Evolutionary conservation across 148 eudicot species (phyloP), one percentile per base, ranked within the genome.

Genomic region (Chenopodium quinoa): DNA sequence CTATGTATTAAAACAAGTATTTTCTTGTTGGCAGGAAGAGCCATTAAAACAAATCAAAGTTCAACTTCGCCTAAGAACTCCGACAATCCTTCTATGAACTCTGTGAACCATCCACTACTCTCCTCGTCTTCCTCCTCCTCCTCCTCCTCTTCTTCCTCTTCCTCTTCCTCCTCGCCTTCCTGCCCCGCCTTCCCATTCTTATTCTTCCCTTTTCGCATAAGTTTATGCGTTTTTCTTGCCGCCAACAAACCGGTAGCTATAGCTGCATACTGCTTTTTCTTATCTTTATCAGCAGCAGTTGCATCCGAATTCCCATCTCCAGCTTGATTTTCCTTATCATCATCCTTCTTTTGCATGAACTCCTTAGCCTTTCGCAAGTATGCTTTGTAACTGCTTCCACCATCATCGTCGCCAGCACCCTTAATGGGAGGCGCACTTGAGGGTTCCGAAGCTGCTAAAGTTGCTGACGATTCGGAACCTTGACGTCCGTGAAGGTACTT

Each of bases 281-380:
- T 63, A 46, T 77, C 56, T 12, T 56, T 22, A 17, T 56, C 56
- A 37, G 4, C 32, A 58, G 6, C 20, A 50, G 2, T 50, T 13
- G 12, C 54, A 2, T 12, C 14, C 14, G 16, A 13, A 50, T 50
- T 13, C 54, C 54, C 54, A 50, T 50, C 54, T 50, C 54, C 54
- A 50, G 9, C 54, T 50, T 50, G 54, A 50, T 50, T 8, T 14
- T 14, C 40, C 14, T 79, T 8, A n/a, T 79, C 0, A n/a, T 60
- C 77, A 19, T 62, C 37, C 14, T 80, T 72, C 20, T 73, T 80
- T 9, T 71, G 64, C 27, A 16, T 50, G 44, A 80, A 72, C 77
- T 80, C 77, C 50, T 80, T 67, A 40, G 71, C 82, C 27, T 80
- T 80, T 14, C 60, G 72, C 69, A 79, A 71, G 37, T 40, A 71